Base-by-base conservation (phyloP, 805 yeast genomes). In the Deakozyma indianensis region DNA sequence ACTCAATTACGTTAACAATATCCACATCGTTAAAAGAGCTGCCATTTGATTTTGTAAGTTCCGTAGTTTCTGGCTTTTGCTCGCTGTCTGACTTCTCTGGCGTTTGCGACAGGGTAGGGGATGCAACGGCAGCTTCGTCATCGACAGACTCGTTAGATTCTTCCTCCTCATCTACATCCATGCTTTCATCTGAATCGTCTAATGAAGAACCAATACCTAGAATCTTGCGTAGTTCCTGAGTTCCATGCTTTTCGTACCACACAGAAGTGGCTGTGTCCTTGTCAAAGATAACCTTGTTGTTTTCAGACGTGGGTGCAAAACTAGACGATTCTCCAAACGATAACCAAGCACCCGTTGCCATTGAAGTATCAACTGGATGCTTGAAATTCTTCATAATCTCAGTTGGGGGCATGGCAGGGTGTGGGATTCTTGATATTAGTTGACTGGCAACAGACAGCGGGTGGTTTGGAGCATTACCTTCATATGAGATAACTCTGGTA, bases 231-330 rank as follows among this genome's bases (percentile, higher is more conserved):
- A 47, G 29, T 23, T 47, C 29, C 18, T 32, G 40, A 25, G 29
- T 41, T 2, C 52, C 54, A 16, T 45, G 35, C 46, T 50, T 68
- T 15, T 56, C 63, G 45, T 49, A 61, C 66, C 67, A 63, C 20
- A 60, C 60, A 5, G 55, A 43, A 2, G 57, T 54, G 2, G 56
- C 54, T 1, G 54, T 46, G 7, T 44, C 45, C 7, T 72, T 69
- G 23, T 74, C 69, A 11, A 79, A 58, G 2, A 77, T 73, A 4
- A 78, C 68, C 18, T 71, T 72, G 29, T 71, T 69, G 51, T 80
- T 81, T 56, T 80, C 86, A 38, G 69, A 63, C 9, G 71, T 58
- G 3, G 92, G 92, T 0, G 85, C 84, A 68, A 80, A 82, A 14
- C 76, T 67, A 42, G 70, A 66, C 45, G 64, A 68, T 14, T 68